Evolutionary conservation across 106 monocot genomes (phyloP), one percentile per base, ranked within the genome.

Genomic region (Dendrobium chrysotoxum): DNA sequence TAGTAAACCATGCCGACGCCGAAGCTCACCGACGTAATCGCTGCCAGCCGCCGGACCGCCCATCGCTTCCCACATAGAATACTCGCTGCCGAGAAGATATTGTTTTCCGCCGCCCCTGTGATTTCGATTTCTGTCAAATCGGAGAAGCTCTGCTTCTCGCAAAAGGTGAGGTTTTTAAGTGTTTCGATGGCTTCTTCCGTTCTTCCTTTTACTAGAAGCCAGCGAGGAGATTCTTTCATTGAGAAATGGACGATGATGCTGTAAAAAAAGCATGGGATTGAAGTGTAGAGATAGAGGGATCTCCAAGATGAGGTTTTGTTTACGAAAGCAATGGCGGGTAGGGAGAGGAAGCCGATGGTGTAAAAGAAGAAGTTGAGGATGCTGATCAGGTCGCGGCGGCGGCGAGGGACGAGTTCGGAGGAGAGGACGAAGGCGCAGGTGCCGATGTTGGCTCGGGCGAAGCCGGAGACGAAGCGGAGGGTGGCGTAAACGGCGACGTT

Each of bases 1-100:
- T 91, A 95, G 87, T 95, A 95, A 11, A 92, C 82, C 81, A 88
- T 81, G 4, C 95, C 92, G n/a, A 89, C 10, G 23, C 84, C 84
- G n/a, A 84, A 75, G 45, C 72, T 74, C 0, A 58, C 73, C 30
- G 30, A 25, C 61, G 58, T 79, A 2, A 64, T 15, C 16, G 58
- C 50, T 23, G 61, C 21, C 40, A 84, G 16, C 21, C 84, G 35
- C 21, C 58, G 30, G 38, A 77, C 38, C 0, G 84, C 84, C 84
- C 79, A 79, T 38, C 41, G 65, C 61, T 38, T 80, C 53, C 47
- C 46, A 76, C 76, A 80, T 21, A 85, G 21, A 9, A 41, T 78
- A 72, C 28, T 73, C 44, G 44, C 20, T 0, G 71, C 26, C 0
- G 79, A 35, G 25, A 72, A 80, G 9, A 70, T 58, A 20, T 40